Conservation (phyloP, 495 filamentous ascomycete genomes). For the Niebla homalea region DNA sequence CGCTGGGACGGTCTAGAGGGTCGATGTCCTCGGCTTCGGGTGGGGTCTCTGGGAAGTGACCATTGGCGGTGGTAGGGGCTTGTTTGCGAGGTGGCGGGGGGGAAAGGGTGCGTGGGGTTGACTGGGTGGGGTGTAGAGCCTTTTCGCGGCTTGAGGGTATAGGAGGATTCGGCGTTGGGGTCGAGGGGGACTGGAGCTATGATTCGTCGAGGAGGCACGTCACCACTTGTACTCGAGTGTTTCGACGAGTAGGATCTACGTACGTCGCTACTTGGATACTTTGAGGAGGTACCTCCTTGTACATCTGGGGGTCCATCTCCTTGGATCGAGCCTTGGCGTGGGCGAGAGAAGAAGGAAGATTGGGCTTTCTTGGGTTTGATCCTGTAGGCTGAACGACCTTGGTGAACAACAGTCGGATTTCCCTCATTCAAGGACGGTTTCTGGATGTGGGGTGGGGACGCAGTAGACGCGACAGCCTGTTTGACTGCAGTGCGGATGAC, state of each 20-base stretch:
- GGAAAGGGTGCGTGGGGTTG: not conserved
- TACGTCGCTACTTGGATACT: no score
- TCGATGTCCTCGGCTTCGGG: not conserved
- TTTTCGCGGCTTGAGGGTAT: not conserved
- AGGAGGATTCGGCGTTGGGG: not conserved
- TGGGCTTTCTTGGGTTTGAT: conserved; percentile 2
- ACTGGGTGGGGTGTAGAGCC: not conserved
- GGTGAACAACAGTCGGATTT: not conserved
- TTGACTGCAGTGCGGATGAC: conserved; percentile 2
- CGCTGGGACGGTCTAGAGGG: not conserved
- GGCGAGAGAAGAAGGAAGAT: not conserved
- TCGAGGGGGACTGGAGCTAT: no score
- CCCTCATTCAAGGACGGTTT: not conserved
- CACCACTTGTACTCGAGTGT: no score
- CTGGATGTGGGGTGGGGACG: not conserved
- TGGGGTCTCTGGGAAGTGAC: not conserved
- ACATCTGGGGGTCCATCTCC: not conserved
- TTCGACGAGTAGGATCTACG: no score
- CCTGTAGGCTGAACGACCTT: not conserved
- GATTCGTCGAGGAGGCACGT: no score
- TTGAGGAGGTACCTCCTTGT: no score
- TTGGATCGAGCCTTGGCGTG: not conserved
- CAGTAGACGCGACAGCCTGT: not conserved
- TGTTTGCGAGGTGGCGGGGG: not conserved
- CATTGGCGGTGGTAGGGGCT: no score